Evolutionary conservation across 441 rosid genomes (phyloP).

Genomic region (Daphne laureola): DNA sequence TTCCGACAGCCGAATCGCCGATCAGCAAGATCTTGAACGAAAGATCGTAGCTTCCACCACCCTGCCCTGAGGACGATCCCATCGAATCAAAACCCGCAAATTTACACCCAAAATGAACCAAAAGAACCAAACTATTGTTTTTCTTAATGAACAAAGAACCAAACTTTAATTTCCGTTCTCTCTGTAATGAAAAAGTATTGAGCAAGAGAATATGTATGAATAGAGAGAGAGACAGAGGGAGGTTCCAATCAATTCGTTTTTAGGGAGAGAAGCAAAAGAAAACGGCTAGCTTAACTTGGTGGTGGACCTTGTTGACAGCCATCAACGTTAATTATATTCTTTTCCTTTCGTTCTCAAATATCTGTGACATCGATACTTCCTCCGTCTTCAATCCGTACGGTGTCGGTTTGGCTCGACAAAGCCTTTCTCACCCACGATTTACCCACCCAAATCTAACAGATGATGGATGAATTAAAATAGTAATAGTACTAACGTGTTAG

Average conservation of each 20-base stretch:
- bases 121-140: neutral
- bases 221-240: conserved; percentile 16
- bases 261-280: conserved; percentile 31
- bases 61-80: conserved; percentile 56
- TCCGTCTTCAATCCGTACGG: conserved; percentile 4
- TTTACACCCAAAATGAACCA: neutral
- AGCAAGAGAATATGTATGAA: conserved; percentile 21
- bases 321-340: conserved; percentile 32
- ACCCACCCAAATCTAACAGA: too few relatives aligned
- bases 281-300: conserved; percentile 27
- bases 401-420: conserved; percentile 25
- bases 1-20: conserved; percentile 65
- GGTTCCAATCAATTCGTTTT: too few relatives aligned
- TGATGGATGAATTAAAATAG: too few relatives aligned
- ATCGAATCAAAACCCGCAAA: conserved; percentile 12
- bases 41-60: conserved; percentile 37
- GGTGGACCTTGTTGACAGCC: conserved; percentile 39
- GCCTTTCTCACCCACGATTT: too few relatives aligned
- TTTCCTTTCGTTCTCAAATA: conserved; percentile 9
- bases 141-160: neutral
- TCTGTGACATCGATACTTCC: neutral
- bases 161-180: conserved; percentile 2
- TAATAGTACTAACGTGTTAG: too few relatives aligned
- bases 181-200: conserved; percentile 15
- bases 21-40: conserved; percentile 69